Percentiles rank a stretch among this genome's conserved stretches.
These are phyloP conservation scores for Chrysanthemum lavandulifolium DNA, from an alignment of 129 eudicot genomes.

Conservation along the genomic window DNA sequence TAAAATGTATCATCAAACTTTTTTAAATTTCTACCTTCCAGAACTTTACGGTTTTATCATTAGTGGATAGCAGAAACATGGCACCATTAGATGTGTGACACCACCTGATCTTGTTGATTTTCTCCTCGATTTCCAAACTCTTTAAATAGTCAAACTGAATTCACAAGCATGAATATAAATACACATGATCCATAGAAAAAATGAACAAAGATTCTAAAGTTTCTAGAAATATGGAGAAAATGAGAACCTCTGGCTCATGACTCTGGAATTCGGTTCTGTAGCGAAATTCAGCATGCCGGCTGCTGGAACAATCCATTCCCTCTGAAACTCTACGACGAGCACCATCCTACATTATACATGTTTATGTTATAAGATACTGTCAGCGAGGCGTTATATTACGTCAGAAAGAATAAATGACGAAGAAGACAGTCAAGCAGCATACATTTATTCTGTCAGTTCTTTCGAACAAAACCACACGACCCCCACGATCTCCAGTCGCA, in stretches of 20 bases:
- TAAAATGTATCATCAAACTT: constrained; percentile 7
- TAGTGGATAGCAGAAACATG: constrained; percentile 88
- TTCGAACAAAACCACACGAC: constrained; percentile 66
- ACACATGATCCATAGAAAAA: constrained; percentile 8
- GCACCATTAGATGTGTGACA: constrained; percentile 79
- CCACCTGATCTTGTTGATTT: constrained; percentile 96
- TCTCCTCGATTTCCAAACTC: constrained; percentile 98
- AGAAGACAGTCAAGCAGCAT: constrained; percentile 27
- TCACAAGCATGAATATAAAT: constrained; percentile 23
- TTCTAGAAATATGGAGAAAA: background rate
- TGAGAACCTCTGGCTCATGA: constrained; percentile 91
- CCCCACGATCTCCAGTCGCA: constrained; percentile 74
- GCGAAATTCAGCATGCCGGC: constrained; percentile 88
- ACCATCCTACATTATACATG: constrained; percentile 58
- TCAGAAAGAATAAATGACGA: constrained; percentile 2
- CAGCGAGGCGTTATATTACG: constrained; percentile 4
- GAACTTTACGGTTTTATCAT: constrained; percentile 85
- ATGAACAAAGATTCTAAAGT: background rate
- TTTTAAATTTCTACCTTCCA: constrained; percentile 68
- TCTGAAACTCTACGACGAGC: constrained; percentile 69
- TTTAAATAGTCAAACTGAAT: constrained; percentile 93
- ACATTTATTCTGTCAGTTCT: constrained; percentile 47
- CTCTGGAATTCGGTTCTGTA: constrained; percentile 98
- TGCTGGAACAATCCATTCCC: constrained; percentile 66
- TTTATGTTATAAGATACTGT: constrained; percentile 28